Evolutionary conservation across 805 yeast species (phyloP).

Genomic region (Lipomyces lipofer): DNA sequence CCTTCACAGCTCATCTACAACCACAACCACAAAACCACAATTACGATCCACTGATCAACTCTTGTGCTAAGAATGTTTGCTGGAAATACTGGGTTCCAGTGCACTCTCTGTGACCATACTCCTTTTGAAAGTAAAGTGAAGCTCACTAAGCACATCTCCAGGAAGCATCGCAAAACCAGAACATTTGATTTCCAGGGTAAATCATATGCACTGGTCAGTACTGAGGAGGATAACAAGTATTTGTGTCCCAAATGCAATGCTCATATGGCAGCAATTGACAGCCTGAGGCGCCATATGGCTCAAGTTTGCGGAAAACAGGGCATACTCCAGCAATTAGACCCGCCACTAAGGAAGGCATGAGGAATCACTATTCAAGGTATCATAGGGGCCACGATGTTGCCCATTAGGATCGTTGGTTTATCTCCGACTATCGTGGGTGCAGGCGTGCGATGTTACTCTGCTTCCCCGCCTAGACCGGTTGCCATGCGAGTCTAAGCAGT

Average conservation of each 20-base stretch:
- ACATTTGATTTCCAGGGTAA: no score
- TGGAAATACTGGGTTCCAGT: not conserved
- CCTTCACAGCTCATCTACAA: not conserved
- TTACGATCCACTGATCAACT: not conserved
- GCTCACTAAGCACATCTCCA: not conserved
- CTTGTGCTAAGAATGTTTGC: not conserved
- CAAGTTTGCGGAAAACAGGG: not conserved
- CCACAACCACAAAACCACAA: not conserved
- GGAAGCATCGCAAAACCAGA: not conserved
- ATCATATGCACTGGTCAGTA: not conserved
- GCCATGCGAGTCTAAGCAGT: no score
- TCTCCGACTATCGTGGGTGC: no score
- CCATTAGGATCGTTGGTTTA: no score
- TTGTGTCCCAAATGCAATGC: not conserved
- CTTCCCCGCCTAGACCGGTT: no score
- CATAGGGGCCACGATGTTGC: not conserved
- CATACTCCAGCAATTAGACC: no score
- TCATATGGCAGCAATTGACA: not conserved
- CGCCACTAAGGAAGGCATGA: not conserved
- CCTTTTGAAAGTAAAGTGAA: not conserved
- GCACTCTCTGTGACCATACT: not conserved
- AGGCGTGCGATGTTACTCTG: no score
- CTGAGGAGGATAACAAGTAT: not conserved
- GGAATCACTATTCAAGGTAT: not conserved
- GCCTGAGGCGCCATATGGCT: not conserved